Base-by-base conservation (phyloP, 2,329 filamentous ascomycete genomes). In the Cercospora sesami region DNA sequence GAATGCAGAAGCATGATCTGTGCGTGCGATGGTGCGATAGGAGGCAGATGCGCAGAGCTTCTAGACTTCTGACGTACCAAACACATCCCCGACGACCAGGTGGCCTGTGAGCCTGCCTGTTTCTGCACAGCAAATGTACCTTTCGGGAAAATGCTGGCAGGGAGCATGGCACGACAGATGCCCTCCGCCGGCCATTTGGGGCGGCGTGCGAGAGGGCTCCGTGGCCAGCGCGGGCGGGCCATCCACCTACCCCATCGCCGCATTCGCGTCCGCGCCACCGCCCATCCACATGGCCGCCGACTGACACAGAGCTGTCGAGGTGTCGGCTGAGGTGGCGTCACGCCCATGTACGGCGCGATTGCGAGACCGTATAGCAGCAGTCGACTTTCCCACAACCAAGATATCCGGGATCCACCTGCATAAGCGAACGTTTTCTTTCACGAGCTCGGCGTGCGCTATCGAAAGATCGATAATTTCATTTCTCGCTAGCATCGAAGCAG, bases 401-500 rank as follows among this genome's bases (percentile, higher is more conserved):
- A 58, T 30, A 16, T 18, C 61, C 61, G 42, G 61, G 64, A 66
- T 60, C 64, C 64, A 61, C 64, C 57, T 51, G 30, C 64, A 61
- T 60, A 51, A 36, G 51, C 57, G 39, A 61, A 36, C 51, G 64
- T 61, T 61, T 66, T 60, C 39, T 6, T 58, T 48, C 59, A 66
- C 58, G 39, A 51, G 64, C 42, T 58, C 51, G 45, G 58, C 64
- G 64, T 36, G 59, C 64, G 45, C 64, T 66, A 66, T 66, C 64
- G 59, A 39, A 26, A 18, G 58, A 58, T n/a, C 57, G 39, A 61
- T 45, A 42, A 42, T 61, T 61, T 61, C 59, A 61, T 62, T 61
- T n/a, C 33, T 55, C 42, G 64, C 64, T 61, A 66, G 64, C 59
- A 66, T 59, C 39, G 64, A 48, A 66, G 59, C 64, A 63, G 64